These are phyloP conservation scores for Hypoxylon subgilvum DNA, from an alignment of 495 filamentous ascomycete species.

Conservation along the genomic window DNA sequence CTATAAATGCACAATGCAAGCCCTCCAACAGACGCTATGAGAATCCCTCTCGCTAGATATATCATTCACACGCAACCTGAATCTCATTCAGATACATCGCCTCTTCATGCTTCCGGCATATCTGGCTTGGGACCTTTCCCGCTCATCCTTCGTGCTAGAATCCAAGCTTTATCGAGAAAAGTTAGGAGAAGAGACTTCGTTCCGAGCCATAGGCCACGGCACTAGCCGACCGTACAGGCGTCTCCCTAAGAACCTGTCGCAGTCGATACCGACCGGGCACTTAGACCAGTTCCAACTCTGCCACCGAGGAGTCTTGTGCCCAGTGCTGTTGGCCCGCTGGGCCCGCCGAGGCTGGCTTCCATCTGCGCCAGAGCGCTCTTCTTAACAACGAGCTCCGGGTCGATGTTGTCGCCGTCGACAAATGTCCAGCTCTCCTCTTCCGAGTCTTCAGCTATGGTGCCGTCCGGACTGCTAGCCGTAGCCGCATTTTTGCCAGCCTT, in stretches of 20 bases:
- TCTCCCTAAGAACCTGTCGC: conserved; percentile 33
- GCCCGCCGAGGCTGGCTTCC: conserved; percentile 20
- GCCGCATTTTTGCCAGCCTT: conserved; percentile 56
- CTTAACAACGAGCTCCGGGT: conserved; percentile 43
- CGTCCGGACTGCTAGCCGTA: conserved; percentile 40
- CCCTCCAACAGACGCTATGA: neutral
- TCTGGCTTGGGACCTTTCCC: neutral
- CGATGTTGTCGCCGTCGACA: conserved; percentile 49
- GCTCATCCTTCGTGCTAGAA: conserved; percentile 1
- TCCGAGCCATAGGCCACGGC: conserved; percentile 18
- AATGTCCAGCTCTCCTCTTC: conserved; percentile 60
- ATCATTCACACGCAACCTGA: neutral
- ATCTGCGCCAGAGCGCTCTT: conserved; percentile 36
- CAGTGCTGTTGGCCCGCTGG: conserved; percentile 1
- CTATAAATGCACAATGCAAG: conserved; percentile 7
- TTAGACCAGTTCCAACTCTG: neutral
- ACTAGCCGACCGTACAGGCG: conserved; percentile 31
- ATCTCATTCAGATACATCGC: neutral
- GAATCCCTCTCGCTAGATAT: conserved; percentile 2
- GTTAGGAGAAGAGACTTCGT: conserved; percentile 11
- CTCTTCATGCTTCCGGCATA: neutral
- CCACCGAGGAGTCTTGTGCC: conserved; percentile 25
- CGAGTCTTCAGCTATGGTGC: conserved; percentile 40
- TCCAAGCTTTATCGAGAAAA: conserved; percentile 2
- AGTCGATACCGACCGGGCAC: conserved; percentile 14